phyloP scores from a whole-genome alignment of 257 asterid species.

The Datura wrightii region DNA sequence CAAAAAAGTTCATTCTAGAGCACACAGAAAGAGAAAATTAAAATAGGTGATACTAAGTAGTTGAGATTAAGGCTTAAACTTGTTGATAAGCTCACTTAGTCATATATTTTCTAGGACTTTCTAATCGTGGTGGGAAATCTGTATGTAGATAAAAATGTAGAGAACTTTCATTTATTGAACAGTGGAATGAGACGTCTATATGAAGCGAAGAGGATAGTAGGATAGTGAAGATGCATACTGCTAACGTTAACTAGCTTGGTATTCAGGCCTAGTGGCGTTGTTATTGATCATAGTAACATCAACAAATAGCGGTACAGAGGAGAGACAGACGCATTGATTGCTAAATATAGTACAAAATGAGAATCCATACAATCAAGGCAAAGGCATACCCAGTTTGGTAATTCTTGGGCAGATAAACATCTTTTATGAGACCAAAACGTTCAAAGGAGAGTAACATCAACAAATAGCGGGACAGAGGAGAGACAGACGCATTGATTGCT shows the following conservation, averaged over 20 bases:
- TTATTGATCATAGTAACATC: not conserved
- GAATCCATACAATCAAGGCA: conserved; percentile 6
- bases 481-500: not conserved
- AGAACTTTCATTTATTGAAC: not conserved
- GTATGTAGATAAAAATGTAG: not conserved
- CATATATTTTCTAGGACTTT: not conserved
- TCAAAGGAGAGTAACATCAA: conserved; percentile 58
- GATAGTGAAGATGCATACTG: not conserved
- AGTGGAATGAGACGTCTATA: not conserved
- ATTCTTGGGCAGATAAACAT: conserved; percentile 86
- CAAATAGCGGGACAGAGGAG: not conserved
- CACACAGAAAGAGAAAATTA: not conserved
- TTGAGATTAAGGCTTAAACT: not conserved
- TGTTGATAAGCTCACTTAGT: not conserved
- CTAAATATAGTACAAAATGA: not conserved
- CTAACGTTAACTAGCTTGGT: not conserved
- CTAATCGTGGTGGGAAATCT: not conserved
- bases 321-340: conserved; percentile 2
- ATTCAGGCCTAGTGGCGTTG: not conserved
- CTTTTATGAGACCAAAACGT: conserved; percentile 85
- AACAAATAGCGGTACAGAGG: not conserved
- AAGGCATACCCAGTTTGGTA: conserved; percentile 75
- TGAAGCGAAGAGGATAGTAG: not conserved
- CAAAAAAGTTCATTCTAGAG: not conserved
- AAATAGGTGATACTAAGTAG: not conserved